A percentile compares a stretch with the other conserved stretches of the same genome.
Conservation (phyloP, 257 asterid species). For the Oldenlandia corymbosa region DNA sequence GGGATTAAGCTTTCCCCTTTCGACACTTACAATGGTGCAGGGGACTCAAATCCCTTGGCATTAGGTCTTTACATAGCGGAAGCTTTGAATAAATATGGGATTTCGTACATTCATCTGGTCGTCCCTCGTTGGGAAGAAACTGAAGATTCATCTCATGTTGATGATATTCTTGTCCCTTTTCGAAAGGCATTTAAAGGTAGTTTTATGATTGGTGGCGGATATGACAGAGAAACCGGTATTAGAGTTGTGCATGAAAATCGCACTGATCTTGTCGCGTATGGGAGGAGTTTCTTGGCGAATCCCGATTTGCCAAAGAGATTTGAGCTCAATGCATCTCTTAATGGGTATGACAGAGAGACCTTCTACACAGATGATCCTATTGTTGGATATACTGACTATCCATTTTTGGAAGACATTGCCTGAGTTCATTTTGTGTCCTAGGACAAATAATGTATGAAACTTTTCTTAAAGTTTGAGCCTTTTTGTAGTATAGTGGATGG, state of each 20-base stretch:
- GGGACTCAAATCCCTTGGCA: slow-evolving; percentile 53
- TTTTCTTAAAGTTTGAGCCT: too few species aligned
- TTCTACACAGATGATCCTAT: slow-evolving; percentile 52
- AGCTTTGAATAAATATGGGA: slow-evolving; percentile 33
- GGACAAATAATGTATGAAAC: too few species aligned
- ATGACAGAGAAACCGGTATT: slow-evolving; percentile 50
- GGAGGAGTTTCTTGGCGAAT: slow-evolving; percentile 58
- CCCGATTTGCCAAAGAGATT: slow-evolving; percentile 63
- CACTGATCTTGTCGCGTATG: slow-evolving; percentile 58
- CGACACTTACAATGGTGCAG: slow-evolving; percentile 27
- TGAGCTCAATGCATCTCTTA: slow-evolving; percentile 54
- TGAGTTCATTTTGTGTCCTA: too few species aligned
- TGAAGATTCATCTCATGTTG: too few species aligned
- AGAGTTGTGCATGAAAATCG: slow-evolving; percentile 1
- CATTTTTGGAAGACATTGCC: slow-evolving; percentile 53
- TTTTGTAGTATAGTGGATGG: too few species aligned
- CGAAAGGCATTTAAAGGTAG: slow-evolving; percentile 54
- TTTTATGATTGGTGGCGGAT: slow-evolving; percentile 59
- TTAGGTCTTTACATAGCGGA: slow-evolving; percentile 53
- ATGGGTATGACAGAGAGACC: slow-evolving; percentile 44
- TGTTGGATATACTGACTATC: slow-evolving; percentile 68
- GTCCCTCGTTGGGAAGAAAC: not conserved
- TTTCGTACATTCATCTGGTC: slow-evolving; percentile 49
- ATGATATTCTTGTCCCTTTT: slow-evolving; percentile 42
- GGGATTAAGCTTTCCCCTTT: slow-evolving; percentile 70